Evolutionary conservation across 1,139 yeast species (phyloP).

Genomic region (Saccharomyces hybrid): DNA sequence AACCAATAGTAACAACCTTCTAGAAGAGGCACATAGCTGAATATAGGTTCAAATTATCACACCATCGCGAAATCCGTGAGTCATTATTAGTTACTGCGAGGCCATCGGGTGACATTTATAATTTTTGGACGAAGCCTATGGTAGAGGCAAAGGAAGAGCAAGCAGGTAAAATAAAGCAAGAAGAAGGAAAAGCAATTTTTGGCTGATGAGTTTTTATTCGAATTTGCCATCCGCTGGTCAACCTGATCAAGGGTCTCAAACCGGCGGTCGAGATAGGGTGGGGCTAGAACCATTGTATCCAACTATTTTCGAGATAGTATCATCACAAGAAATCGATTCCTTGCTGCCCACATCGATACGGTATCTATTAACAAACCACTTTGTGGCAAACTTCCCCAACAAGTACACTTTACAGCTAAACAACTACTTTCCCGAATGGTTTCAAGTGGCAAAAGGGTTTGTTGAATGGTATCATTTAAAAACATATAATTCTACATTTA

Average conservation of each 20-base stretch:
- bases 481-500: constrained; percentile 78
- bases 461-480: constrained; percentile 68
- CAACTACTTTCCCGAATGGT: constrained; percentile 57
- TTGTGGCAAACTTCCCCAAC: constrained; percentile 68
- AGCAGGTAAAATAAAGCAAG: neutral
- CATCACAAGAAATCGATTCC: constrained; percentile 70
- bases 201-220: constrained; percentile 29
- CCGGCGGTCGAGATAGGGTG: constrained; percentile 4
- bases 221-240: constrained; percentile 20
- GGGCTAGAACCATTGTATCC: constrained; percentile 18
- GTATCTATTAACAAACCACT: constrained; percentile 69
- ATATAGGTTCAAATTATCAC: neutral
- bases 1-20: neutral
- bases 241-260: constrained; percentile 6
- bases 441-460: constrained; percentile 56
- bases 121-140: neutral
- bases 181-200: neutral
- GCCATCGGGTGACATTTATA: neutral
- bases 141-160: neutral
- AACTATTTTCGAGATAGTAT: constrained; percentile 42
- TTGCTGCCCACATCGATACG: constrained; percentile 77
- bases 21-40: neutral
- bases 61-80: neutral
- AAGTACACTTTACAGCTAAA: constrained; percentile 56
- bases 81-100: neutral